Percentiles rank a stretch among this genome's conserved stretches.
These are phyloP conservation scores for Prototheca wickerhamii DNA, from an alignment of 163 green algal species.

Conservation along the genomic window DNA sequence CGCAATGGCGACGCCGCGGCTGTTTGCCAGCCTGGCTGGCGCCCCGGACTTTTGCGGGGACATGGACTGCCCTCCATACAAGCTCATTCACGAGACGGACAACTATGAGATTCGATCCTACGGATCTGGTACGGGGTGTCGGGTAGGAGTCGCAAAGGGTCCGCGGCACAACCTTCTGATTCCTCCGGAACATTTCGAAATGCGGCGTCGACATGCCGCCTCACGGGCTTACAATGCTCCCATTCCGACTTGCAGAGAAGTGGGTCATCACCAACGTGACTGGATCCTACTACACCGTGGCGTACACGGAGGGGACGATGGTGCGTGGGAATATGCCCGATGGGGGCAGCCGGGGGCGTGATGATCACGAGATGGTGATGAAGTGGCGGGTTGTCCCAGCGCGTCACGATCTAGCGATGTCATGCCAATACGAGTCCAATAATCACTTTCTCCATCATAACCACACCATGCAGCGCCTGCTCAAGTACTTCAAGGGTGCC, in stretches of 20 bases:
- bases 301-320: background rate
- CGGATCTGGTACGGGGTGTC: background rate
- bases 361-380: no score
- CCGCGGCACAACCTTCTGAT: no score
- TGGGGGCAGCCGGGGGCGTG: no score
- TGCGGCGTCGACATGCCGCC: no score
- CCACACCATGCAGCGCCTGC: background rate
- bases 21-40: background rate
- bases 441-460: background rate
- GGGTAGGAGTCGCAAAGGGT: no score
- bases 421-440: no score
- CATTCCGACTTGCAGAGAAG: background rate
- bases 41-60: background rate
- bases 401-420: no score
- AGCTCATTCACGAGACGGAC: background rate
- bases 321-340: background rate
- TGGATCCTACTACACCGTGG: background rate
- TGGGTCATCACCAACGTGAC: conserved; percentile 1
- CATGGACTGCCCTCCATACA: background rate
- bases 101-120: conserved; percentile 1
- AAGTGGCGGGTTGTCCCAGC: no score
- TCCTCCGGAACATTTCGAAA: no score
- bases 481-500: conserved; percentile 17
- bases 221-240: no score
- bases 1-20: background rate